A percentile compares a stretch with the other conserved stretches of the same genome.
Conservation (phyloP, 1,284 basidiomycete genomes). For the Phenoliferia sp. region DNA sequence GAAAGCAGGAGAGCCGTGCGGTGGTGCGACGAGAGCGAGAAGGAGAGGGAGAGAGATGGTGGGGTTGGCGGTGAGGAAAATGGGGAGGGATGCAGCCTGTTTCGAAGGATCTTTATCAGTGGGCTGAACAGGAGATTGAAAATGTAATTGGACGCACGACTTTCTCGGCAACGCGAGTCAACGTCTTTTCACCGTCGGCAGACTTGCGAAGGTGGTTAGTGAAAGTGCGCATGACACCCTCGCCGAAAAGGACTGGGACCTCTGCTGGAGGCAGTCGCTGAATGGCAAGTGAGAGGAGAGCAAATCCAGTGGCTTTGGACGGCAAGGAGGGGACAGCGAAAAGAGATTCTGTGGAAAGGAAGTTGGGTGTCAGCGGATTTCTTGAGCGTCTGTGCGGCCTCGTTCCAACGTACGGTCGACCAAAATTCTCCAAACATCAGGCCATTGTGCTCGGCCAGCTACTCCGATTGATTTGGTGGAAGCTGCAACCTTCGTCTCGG, state of each 20-base stretch:
- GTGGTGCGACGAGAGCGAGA: slow-evolving; percentile 17
- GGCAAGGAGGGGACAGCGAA: slow-evolving; percentile 81
- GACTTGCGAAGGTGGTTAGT: slow-evolving; percentile 83
- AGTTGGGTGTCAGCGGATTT: background rate
- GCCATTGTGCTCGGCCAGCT: slow-evolving; percentile 61
- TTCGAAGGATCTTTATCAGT: background rate
- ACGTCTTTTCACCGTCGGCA: slow-evolving; percentile 24
- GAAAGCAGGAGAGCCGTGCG: slow-evolving; percentile 23
- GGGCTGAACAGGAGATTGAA: slow-evolving; percentile 64
- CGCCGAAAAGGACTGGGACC: slow-evolving; percentile 83
- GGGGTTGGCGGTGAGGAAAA: slow-evolving; percentile 18
- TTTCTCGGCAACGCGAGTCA: slow-evolving; percentile 51
- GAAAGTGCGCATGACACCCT: slow-evolving; percentile 94
- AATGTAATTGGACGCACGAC: slow-evolving; percentile 68
- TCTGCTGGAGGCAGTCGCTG: slow-evolving; percentile 61
- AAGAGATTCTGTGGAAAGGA: slow-evolving; percentile 67
- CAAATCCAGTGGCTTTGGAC: slow-evolving; percentile 93
- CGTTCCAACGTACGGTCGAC: slow-evolving; percentile 66
- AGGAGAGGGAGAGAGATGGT: slow-evolving; percentile 16
- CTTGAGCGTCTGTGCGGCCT: too few species aligned
- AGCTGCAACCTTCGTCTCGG: slow-evolving; percentile 22
- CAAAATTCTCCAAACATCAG: slow-evolving; percentile 82
- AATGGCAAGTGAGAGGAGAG: slow-evolving; percentile 77
- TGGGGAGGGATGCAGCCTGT: slow-evolving; percentile 12
- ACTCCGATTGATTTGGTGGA: slow-evolving; percentile 20